Conservation (phyloP, 352 stramenopile genomes). For the Pythium chondricola region DNA sequence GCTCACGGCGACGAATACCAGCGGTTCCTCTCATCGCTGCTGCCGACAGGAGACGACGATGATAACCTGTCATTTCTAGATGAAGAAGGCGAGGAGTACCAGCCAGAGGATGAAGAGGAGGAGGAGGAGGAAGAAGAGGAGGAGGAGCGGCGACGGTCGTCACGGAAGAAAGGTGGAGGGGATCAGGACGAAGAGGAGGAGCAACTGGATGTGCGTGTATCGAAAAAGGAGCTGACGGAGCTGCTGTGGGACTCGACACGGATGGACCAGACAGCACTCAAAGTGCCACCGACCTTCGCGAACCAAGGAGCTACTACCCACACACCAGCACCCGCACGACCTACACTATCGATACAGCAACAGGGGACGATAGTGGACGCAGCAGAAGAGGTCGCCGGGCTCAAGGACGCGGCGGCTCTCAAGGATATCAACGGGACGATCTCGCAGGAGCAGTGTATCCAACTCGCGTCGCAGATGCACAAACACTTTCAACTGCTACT, state of each 20-base stretch:
- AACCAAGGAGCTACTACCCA: neutral
- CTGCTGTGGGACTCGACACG: conserved; percentile 78
- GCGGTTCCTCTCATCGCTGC: conserved; percentile 70
- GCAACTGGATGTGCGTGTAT: conserved; percentile 32
- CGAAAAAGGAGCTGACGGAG: conserved; percentile 77
- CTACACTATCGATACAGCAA: too few species aligned
- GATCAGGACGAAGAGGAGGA: conserved; percentile 53
- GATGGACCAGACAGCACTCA: conserved; percentile 67
- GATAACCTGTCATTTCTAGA: conserved; percentile 77
- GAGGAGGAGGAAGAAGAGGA: conserved; percentile 42
- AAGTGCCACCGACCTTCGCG: conserved; percentile 27
- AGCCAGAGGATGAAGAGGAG: conserved; percentile 61
- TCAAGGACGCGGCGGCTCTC: conserved; percentile 5
- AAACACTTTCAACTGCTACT: conserved; percentile 81
- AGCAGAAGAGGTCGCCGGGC: neutral
- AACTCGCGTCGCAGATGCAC: conserved; percentile 83
- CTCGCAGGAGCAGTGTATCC: conserved; percentile 65
- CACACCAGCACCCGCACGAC: too few species aligned
- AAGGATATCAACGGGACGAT: conserved; percentile 31
- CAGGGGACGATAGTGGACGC: too few species aligned
- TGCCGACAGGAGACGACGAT: conserved; percentile 47
- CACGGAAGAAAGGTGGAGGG: neutral
- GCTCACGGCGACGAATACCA: conserved; percentile 71
- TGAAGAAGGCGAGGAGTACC: conserved; percentile 82
- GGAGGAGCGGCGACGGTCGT: neutral